Evolutionary conservation across 345 rosid genomes (phyloP).

Genomic region (Aquilaria sinensis): DNA sequence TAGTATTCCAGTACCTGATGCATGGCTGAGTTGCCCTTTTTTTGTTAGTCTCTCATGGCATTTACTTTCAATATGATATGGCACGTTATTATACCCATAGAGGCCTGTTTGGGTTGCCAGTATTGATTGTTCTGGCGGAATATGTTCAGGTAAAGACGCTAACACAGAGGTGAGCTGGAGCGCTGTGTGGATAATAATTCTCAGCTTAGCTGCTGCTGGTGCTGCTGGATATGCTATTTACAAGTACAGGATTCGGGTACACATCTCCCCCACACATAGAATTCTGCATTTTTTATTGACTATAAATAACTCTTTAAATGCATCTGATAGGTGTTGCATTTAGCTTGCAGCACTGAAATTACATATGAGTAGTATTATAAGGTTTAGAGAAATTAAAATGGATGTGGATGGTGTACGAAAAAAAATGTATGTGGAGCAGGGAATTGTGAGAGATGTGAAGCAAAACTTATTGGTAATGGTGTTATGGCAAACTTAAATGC

Average conservation of each 20-base stretch:
- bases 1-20: neutral
- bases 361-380: too few relatives aligned
- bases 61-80: neutral
- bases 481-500: conserved; percentile 11
- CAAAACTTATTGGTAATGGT: neutral
- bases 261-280: neutral
- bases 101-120: neutral
- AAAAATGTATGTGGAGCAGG: too few relatives aligned
- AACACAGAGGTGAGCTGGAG: conserved; percentile 45
- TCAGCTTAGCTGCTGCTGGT: conserved; percentile 56
- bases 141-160: conserved; percentile 38
- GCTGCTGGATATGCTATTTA: conserved; percentile 63
- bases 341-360: too few relatives aligned
- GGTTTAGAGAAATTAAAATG: too few relatives aligned
- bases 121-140: neutral
- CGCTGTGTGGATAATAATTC: conserved; percentile 52
- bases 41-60: neutral
- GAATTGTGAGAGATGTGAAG: too few relatives aligned
- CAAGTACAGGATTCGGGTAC: conserved; percentile 85
- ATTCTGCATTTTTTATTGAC: too few relatives aligned
- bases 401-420: too few relatives aligned
- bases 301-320: neutral
- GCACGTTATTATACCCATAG: too few relatives aligned
- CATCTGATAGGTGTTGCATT: too few relatives aligned
- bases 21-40: too few relatives aligned